Base-by-base conservation (phyloP, 2,329 filamentous ascomycete genomes). In the Neophaeococcomyces aloes region DNA sequence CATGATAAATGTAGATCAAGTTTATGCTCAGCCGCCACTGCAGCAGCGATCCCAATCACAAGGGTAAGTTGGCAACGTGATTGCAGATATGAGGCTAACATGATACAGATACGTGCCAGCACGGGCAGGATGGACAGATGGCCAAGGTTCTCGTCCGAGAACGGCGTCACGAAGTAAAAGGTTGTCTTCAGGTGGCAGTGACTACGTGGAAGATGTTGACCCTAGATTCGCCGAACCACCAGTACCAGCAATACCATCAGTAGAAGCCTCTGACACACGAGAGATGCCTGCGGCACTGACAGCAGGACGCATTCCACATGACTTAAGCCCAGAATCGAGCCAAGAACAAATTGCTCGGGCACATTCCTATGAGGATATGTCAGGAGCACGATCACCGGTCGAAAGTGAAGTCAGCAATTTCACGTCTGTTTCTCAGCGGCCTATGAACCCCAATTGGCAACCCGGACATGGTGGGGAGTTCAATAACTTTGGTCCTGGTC, bases 161-260 rank as follows among this genome's bases (percentile, higher is more conserved):
- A 46, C 50, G 10, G 41, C 48, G 3, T 38, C 48, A 52, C 44
- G 45, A 46, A 36, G 53, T 45, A 38, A 49, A 48, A 46, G 56
- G 17, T 35, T 49, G 38, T 54, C 57, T 37, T 49, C 50, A 45
- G 54, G 56, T 44, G 51, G 58, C 29, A 60, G 63, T 44, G 70
- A 47, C 55, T 96, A 96, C 65, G 94, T 93, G 59, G 91, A 96
- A 70, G 89, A 96, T 60, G 78, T 94, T 10, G 87, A 94, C 53
- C 87, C 89, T 34, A 83, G 80, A 45, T 96, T 95, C 57, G 83
- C 79, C 27, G 64, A 51, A 11, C 51, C n/a, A 31, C 65, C 19
- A 43, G 54, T 42, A 48, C 49, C 53, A 48, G 35, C 48, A 43
- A 30, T 53, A 29, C 52, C 48, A 13, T 10, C 38, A 13, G 27